These are phyloP conservation scores for Cladosporium velox DNA, from an alignment of 2,329 filamentous ascomycete species.

Conservation along the genomic window DNA sequence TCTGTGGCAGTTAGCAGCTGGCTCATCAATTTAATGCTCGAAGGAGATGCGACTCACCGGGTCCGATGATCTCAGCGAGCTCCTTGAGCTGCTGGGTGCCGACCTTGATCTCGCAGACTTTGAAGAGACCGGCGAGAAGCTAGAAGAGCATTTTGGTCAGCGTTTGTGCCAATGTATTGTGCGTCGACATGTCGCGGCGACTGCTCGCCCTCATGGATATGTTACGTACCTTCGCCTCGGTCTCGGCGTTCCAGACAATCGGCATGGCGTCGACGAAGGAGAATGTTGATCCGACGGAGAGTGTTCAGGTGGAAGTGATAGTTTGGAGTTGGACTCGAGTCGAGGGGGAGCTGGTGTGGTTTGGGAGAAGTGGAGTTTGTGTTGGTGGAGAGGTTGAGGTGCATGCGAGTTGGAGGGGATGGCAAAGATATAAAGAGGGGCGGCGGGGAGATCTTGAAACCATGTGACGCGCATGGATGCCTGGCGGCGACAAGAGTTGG, in stretches of 20 bases:
- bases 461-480: constrained; percentile 2
- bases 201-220: background rate
- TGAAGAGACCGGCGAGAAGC: constrained; percentile 34
- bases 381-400: background rate
- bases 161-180: background rate
- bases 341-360: background rate
- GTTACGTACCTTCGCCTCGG: constrained; percentile 30
- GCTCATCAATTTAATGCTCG: background rate
- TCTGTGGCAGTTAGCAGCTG: constrained; percentile 24
- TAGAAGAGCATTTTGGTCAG: constrained; percentile 16
- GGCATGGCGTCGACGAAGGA: constrained; percentile 31
- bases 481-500: background rate
- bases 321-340: background rate
- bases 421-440: background rate
- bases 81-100: constrained; percentile 25
- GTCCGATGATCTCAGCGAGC: constrained; percentile 35
- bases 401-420: background rate
- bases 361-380: background rate
- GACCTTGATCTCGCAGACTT: constrained; percentile 36
- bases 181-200: background rate
- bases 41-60: constrained; percentile 23
- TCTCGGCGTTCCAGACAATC: constrained; percentile 35
- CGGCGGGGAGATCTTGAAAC: background rate
- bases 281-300: background rate
- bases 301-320: background rate